phyloP scores from a whole-genome alignment of 2,329 filamentous ascomycete genomes.

The Ceratocystis harringtonii region DNA sequence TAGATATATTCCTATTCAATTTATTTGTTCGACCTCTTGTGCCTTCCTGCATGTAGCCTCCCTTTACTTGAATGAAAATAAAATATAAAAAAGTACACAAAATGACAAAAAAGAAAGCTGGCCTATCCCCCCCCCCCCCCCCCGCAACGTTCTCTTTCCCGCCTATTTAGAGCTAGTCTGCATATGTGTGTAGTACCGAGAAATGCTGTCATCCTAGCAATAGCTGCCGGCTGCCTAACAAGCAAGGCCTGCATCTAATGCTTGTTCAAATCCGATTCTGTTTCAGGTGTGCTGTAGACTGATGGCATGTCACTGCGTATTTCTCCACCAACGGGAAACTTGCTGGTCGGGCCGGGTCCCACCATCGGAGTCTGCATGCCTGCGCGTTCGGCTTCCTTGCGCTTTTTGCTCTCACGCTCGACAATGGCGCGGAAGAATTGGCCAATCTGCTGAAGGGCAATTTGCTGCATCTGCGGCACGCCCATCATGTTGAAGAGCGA shows the following conservation, averaged over 20 bases:
- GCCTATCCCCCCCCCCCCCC: too few species aligned
- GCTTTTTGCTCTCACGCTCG: constrained; percentile 29
- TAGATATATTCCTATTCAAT: neutral
- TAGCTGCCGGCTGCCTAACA: neutral
- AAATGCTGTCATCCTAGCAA: neutral
- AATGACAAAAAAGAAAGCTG: too few species aligned
- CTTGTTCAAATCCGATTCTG: neutral
- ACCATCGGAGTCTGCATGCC: constrained; percentile 15
- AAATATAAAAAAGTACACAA: too few species aligned
- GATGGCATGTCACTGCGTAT: constrained; percentile 9
- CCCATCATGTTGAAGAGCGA: constrained; percentile 36
- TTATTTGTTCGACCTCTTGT: neutral
- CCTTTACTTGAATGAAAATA: neutral
- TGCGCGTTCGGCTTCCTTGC: constrained; percentile 20
- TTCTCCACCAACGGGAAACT: constrained; percentile 12
- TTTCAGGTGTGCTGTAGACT: neutral
- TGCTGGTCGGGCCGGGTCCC: constrained; percentile 1
- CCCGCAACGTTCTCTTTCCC: too few species aligned
- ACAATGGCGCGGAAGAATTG: constrained; percentile 40
- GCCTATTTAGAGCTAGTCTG: neutral
- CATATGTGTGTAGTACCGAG: neutral
- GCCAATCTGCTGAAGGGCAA: constrained; percentile 34
- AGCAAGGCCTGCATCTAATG: neutral
- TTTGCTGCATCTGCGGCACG: constrained; percentile 29
- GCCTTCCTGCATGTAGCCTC: neutral